Evolutionary conservation across 176 grass and related monocot genomes (phyloP).

Genomic region (Aegilops tauschii): DNA sequence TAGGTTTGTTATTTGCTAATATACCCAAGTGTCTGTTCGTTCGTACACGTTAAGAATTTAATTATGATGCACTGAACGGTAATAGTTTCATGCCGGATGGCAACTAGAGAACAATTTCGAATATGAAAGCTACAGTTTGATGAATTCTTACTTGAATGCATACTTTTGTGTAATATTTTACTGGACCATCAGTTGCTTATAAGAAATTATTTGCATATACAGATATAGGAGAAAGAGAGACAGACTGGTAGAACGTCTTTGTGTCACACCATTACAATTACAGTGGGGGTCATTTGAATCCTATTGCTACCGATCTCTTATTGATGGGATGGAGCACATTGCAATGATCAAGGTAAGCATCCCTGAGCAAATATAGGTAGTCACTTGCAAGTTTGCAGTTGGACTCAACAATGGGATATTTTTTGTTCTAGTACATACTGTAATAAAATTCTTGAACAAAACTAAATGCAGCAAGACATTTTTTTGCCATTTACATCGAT

Average conservation of each 20-base stretch:
- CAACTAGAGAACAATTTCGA: not conserved
- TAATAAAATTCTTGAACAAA: not conserved
- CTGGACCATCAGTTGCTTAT: not conserved
- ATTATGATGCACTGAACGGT: not conserved
- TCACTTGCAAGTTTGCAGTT: constrained; percentile 6
- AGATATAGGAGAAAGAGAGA: constrained; percentile 98
- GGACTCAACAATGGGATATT: not conserved
- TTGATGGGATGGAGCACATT: constrained; percentile 99
- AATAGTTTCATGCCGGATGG: not conserved
- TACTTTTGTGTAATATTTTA: not conserved
- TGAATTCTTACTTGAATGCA: constrained; percentile 23
- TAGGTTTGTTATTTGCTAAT: constrained; percentile 52
- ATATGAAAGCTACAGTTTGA: constrained; percentile 4
- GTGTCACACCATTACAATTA: constrained; percentile 73
- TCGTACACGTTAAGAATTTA: not conserved
- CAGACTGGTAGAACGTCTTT: constrained; percentile 85
- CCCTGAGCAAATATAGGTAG: not conserved
- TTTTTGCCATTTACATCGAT: not conserved
- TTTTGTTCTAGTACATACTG: not conserved
- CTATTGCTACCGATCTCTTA: constrained; percentile 80
- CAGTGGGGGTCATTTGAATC: constrained; percentile 74
- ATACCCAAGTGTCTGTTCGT: not conserved
- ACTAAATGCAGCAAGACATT: not conserved
- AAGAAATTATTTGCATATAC: constrained; percentile 20
- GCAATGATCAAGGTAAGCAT: constrained; percentile 90